Evolutionary conservation across 495 filamentous ascomycete genomes (phyloP), one percentile per base, ranked within the genome.

Genomic region (Ramalina intermedia): DNA sequence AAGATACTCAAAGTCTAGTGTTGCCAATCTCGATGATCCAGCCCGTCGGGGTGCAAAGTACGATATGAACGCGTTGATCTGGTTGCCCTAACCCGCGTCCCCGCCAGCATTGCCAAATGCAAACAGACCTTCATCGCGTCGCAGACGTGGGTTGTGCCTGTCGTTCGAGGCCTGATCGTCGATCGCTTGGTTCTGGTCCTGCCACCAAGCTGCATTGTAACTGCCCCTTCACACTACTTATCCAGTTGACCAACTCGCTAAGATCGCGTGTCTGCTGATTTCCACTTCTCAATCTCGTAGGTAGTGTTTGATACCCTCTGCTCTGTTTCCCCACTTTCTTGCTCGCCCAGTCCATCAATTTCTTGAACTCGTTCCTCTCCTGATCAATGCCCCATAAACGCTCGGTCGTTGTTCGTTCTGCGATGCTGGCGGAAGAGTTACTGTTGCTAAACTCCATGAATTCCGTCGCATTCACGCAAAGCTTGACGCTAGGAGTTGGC

Each of bases 361-460:
- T 33, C 29, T 33, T 33, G 29, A 27, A 6, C 6, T 44, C 41
- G 11, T 44, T 44, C 20, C 8, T 18, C 21, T 44, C 21, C 21
- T 8, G 41, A 14, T 44, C 26, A 11, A 41, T 41, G 39, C 16
- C 17, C 16, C 39, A 41, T n/a, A 41, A 23, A 18, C 17, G 39
- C 8, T 17, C 39, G 21, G 21, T 41, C 41, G 29, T 17, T 38
- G n/a, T 39, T 35, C 41, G 36, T 17, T 50, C 40, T 11, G 37
- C 37, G 36, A 37, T 38, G 39, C 37, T 41, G 35, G 1, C 42
- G 13, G 27, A 26, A 8, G 27, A 16, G 29, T 42, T 39, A 20
- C 46, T 44, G 23, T 21, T 39, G 21, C 43, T 43, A 9, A 49
- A 48, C 17, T 20, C 43, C 49, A 55, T 37, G n/a, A 58, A 58